Base-by-base conservation (phyloP, 495 filamentous ascomycete species). In the Xylaria grammica region DNA sequence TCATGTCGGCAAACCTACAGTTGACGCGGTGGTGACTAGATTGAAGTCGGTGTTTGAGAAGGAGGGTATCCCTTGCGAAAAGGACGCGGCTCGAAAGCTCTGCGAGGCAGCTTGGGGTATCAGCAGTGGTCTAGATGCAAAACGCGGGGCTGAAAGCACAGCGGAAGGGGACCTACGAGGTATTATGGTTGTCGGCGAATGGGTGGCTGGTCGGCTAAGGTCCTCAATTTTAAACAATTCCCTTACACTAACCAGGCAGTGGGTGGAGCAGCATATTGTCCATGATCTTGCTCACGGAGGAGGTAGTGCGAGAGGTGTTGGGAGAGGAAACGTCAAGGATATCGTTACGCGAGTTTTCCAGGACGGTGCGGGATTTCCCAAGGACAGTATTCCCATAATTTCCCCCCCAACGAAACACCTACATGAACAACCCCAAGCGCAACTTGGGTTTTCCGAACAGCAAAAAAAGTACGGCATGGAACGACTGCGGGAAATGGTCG, bases 71-170 rank as follows among this genome's bases (percentile, higher is more conserved):
- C 83, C 87, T 0, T 91, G 88, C 63, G 95, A 97, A 68, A 87
- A 86, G 62, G 94, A 97, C 69, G 96, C 90, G 2, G 91, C 94
- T 15, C 85, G 95, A 66, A 88, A 92, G 62, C 81, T 99, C 11
- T 97, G 96, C 68, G 95, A 98, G 83, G 88, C 91, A 20, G 87
- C 92, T 7, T 97, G 93, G 93, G 93, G 93, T n/a, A 85, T 96
- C 67, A 86, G 82, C 50, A 85, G 79, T 65, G 85, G 88, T 22
- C 84, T 80, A 11, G 79, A 83, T 20, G 76, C 78, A 17, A 79
- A 73, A 58, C 85, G 75, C 78, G 91, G 79, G 69, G 82, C 70
- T 69, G 82, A 74, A 72, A 78, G 89, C 53, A 90, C 88, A 49
- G 88, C 87, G 11, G 93, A 97, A 70, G 95, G 95, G 40, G 95